Conservation (phyloP, 2,329 filamentous ascomycete genomes). For the Scedosporium boydii region DNA sequence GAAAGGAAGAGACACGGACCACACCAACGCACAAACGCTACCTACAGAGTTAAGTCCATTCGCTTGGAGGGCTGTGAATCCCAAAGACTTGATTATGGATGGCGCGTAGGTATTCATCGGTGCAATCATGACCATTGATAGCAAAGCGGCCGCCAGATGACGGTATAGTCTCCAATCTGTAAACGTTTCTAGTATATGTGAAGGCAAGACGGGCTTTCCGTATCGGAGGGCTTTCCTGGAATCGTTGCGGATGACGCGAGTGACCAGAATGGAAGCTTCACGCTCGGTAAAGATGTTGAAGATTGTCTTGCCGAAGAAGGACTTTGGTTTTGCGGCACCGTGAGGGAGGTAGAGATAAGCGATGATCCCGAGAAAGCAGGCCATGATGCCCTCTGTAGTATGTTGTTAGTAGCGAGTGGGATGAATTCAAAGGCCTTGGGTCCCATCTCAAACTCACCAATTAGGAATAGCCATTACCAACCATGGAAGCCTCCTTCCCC, state of each 20-base stretch:
- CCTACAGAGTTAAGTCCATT: conserved; percentile 20
- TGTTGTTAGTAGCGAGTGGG: conserved; percentile 3
- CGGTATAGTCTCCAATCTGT: conserved; percentile 19
- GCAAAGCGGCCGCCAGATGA: conserved; percentile 15
- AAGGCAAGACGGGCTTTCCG: conserved; percentile 13
- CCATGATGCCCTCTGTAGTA: conserved; percentile 16
- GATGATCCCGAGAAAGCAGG: conserved; percentile 13
- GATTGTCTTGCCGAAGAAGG: conserved; percentile 14
- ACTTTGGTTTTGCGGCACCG: conserved; percentile 15
- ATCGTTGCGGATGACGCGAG: conserved; percentile 19
- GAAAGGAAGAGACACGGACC: conserved; percentile 16
- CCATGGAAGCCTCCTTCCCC: conserved; percentile 15
- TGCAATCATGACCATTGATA: conserved; percentile 22
- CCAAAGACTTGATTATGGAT: conserved; percentile 19
- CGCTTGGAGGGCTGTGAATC: conserved; percentile 17
- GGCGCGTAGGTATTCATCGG: conserved; percentile 21
- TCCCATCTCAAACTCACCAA: conserved; percentile 13
- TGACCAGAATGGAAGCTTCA: conserved; percentile 17
- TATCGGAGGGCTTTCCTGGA: conserved; percentile 17
- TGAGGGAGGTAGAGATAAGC: conserved; percentile 20
- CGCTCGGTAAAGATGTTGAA: conserved; percentile 15
- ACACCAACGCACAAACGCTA: conserved; percentile 16
- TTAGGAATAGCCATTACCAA: conserved; percentile 22
- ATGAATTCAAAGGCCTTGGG: neutral
- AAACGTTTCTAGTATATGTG: conserved; percentile 17